Base-by-base conservation (phyloP, 2,329 filamentous ascomycete species). In the Sarocladium strictum region DNA sequence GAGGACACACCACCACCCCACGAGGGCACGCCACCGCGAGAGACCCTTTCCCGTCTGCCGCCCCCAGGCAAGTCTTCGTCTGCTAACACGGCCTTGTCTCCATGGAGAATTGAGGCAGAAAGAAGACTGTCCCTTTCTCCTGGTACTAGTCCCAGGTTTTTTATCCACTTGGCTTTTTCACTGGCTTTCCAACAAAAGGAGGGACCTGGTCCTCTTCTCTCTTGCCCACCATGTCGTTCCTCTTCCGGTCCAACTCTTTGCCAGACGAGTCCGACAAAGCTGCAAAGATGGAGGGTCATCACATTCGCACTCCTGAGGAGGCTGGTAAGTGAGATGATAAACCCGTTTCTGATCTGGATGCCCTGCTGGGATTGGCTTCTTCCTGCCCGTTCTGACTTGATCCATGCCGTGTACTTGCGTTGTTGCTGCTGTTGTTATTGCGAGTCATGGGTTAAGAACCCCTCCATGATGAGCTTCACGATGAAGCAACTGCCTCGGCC, bases 231-330 rank as follows among this genome's bases (percentile, higher is more conserved):
- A 69, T 72, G 69, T 65, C 67, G 40, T 72, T 69, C 63, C 63
- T 71, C 59, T 67, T 67, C 63, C 61, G 63, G 56, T 61, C 57
- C 57, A 59, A 58, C 53, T 60, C 56, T 57, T 55, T 60, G 59
- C 32, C 32, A 40, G 53, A 54, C 43, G 47, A 58, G 29, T 55
- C 59, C 57, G 60, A 60, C 63, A 58, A 59, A 60, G 59, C 64
- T 58, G 60, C 62, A 61, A 68, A 60, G 53, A 78, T 77, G 75
- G 72, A 75, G 58, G 62, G 65, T 62, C 65, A 72, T 61, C 65
- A 68, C 67, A 76, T 84, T 66, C 76, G 76, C 65, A 83, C 80
- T 71, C 77, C 81, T 67, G 78, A 82, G 73, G 81, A 85, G 76
- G 82, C 82, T 61, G 81, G 82, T 85, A 76, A 65, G 79, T 80